phyloP scores from a whole-genome alignment of 768 basidiomycete species.

The Leccinum ochraceum region DNA sequence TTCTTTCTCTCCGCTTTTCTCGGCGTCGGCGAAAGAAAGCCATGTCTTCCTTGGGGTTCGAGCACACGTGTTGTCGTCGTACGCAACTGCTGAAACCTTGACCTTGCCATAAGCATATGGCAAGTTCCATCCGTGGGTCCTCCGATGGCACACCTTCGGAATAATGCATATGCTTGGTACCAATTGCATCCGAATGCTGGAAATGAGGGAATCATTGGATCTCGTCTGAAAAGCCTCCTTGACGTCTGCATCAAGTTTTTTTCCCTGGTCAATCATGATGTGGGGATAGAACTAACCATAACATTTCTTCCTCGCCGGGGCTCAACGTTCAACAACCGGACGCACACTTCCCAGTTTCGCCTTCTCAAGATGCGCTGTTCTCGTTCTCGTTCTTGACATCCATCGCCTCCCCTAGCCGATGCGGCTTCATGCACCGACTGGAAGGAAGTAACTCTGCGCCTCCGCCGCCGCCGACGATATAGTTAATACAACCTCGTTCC shows the following conservation, averaged over 20 bases:
- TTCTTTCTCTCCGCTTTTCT: neutral
- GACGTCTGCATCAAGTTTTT: neutral
- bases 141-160: conserved; percentile 3
- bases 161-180: neutral
- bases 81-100: conserved; percentile 4
- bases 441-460: neutral
- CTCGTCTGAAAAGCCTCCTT: neutral
- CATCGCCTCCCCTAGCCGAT: neutral
- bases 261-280: neutral
- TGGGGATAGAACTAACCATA: neutral
- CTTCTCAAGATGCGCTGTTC: neutral
- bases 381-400: neutral
- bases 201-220: neutral
- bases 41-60: conserved; percentile 3
- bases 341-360: neutral
- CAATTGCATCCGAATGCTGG: neutral
- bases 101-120: neutral
- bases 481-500: no score
- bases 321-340: neutral
- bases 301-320: neutral
- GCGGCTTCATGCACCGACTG: neutral
- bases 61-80: neutral
- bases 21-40: conserved; percentile 1
- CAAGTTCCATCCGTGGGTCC: neutral
- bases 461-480: neutral